Evolutionary conservation across 805 yeast genomes (phyloP), one percentile per base, ranked within the genome.

Genomic region (Clavispora phyllophila): DNA sequence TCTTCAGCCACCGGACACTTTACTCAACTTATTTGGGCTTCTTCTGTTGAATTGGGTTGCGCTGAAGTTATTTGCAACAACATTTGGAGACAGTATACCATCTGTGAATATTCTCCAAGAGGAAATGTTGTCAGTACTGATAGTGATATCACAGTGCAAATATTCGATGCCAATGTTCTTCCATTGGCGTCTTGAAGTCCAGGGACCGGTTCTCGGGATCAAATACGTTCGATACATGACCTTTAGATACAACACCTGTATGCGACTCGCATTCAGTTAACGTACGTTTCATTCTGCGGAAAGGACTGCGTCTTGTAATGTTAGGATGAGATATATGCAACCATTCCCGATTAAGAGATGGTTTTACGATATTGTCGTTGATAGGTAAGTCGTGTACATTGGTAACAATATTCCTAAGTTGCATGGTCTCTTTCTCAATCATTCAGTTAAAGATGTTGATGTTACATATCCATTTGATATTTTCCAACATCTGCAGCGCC

Each of bases 1-100:
- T 71, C 71, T 42, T 69, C 63, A 43, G 70, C 64, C 10, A 79
- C 89, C 35, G 91, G 91, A 43, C 95, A 85, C 59, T 85, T 85
- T 68, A 84, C 91, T 13, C 91, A 85, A 63, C 56, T 84, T 26
- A 76, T 85, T 20, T 85, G 95, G 95, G 76, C 76, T 48, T 54
- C 71, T 7, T 66, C 84, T 32, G 63, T 77, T 8, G 63, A 75
- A 50, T 62, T 85, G 15, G 95, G 93, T 39, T 85, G 95, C 70
- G 87, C 79, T 41, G 60, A 58, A 46, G 73, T 75, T 32, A 46
- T 58, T 38, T 79, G 84, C 61, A 55, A 62, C 54, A 63, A 63
- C 43, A 62, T 55, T 27, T 76, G 79, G 76, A 69, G 76, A 45
- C 78, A 78, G 48, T 84, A 82, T 62, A 66, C 85, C 47, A 79